A percentile compares a stretch with the other conserved stretches of the same genome.
phyloP scores from a whole-genome alignment of 176 grass and related monocot genomes.

The Bolboschoenus planiculmis region DNA sequence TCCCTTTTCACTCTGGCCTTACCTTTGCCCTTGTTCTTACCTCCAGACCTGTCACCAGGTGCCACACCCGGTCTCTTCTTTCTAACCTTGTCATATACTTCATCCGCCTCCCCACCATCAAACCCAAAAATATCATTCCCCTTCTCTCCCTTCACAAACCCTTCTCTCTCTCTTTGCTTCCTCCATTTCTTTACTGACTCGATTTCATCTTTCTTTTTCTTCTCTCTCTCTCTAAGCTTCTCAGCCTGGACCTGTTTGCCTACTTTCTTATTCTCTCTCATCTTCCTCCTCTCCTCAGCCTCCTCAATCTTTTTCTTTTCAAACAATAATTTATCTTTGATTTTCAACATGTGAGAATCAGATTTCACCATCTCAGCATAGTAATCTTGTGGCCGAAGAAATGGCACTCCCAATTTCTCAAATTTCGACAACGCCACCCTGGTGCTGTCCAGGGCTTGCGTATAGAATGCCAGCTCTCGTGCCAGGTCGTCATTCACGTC shows the following conservation, averaged over 20 bases:
- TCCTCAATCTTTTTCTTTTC: slow-evolving; percentile 96
- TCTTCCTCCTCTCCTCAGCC: slow-evolving; percentile 80
- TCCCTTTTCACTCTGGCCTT: slow-evolving; percentile 58
- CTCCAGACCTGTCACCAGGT: slow-evolving; percentile 68
- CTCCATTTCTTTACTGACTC: slow-evolving; percentile 96
- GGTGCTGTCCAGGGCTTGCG: slow-evolving; percentile 69
- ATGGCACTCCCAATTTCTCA: slow-evolving; percentile 50
- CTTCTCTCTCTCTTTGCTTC: slow-evolving; percentile 78
- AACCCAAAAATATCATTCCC: slow-evolving; percentile 48
- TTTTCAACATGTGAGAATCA: slow-evolving; percentile 86
- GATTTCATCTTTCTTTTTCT: slow-evolving; percentile 92
- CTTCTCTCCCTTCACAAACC: slow-evolving; percentile 45
- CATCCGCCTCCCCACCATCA: slow-evolving; percentile 32
- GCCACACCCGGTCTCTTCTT: slow-evolving; percentile 54
- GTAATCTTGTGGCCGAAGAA: slow-evolving; percentile 79
- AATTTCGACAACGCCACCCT: slow-evolving; percentile 65
- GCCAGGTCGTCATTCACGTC: slow-evolving; percentile 88
- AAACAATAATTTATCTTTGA: slow-evolving; percentile 61
- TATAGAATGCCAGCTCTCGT: slow-evolving; percentile 80
- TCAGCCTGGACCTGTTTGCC: slow-evolving; percentile 74
- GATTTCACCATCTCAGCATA: slow-evolving; percentile 98
- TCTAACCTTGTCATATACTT: slow-evolving; percentile 43
- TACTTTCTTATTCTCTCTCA: slow-evolving; percentile 64
- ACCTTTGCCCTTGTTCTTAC: slow-evolving; percentile 42
- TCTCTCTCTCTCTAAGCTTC: slow-evolving; percentile 67